A percentile compares a stretch with the other conserved stretches of the same genome.
Evolutionary conservation across 169 alveolate species (phyloP).

Genomic region (Perkinsus chesapeaki): DNA sequence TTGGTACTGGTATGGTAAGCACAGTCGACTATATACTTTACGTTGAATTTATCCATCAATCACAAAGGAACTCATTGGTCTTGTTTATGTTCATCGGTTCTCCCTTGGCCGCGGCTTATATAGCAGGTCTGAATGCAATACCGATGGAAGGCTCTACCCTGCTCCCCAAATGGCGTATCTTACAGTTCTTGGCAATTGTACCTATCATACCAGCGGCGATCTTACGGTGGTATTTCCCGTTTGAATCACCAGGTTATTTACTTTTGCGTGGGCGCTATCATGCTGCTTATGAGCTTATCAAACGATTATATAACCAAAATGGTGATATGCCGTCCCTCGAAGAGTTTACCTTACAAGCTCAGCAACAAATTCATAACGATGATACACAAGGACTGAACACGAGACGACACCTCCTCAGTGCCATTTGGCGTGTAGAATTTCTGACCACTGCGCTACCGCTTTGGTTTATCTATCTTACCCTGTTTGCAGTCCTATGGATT

Average conservation of each 20-base stretch:
- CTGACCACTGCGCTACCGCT: no score
- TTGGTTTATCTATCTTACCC: no score
- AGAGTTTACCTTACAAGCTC: not conserved
- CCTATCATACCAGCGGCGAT: not conserved
- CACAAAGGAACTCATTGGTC: not conserved
- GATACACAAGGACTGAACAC: no score
- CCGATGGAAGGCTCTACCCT: not conserved
- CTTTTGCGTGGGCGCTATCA: not conserved
- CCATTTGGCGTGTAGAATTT: not conserved
- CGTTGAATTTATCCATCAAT: not conserved
- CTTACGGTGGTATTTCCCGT: not conserved
- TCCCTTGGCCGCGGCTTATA: not conserved
- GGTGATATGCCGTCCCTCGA: not conserved
- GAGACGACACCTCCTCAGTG: not conserved
- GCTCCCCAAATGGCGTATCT: not conserved
- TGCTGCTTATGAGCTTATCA: not conserved
- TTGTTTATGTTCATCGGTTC: not conserved
- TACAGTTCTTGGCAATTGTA: not conserved
- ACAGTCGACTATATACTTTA: not conserved
- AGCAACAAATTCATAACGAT: not conserved
- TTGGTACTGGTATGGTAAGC: not conserved
- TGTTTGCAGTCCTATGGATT: no score
- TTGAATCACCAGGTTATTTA: not conserved
- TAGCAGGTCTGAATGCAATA: not conserved
- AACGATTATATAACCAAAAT: not conserved